Evolutionary conservation across 1,284 basidiomycete species (phyloP), one percentile per base, ranked within the genome.

Genomic region (Ustilago tritici): DNA sequence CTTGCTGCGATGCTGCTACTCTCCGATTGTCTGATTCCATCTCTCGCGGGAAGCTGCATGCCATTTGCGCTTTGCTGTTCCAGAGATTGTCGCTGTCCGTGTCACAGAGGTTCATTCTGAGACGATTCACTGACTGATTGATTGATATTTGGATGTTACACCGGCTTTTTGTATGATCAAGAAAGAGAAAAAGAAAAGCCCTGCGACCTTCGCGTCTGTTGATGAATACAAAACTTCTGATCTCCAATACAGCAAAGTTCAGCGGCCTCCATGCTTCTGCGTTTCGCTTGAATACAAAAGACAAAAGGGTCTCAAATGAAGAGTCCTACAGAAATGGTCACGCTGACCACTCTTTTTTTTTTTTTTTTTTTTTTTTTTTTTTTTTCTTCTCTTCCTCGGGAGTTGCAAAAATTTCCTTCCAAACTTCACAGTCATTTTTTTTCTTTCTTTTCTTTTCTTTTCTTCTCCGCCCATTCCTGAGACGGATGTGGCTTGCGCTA

Each of bases 271-370:
- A 55, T 47, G 53, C 52, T 52, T 36, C 23, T 23, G 15, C 10
- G 1, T 15, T 3, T n/a, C 2, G 4, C 32, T 55, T 49, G 43
- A 60, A 66, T 66, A 56, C 65, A 66, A 66, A 56, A 32, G 28
- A 46, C 43, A 19, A 34, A 28, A 41, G 41, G 31, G n/a, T 34
- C 49, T 49, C 11, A 36, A 32, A 12, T 38, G 32, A 23, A 36
- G 53, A 15, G 53, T 55, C 53, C 53, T 19, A 40, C 35, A 36
- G 17, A 31, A 35, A 49, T 14, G 46, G 61, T 47, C 61, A 56
- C 61, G 60, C 50, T 63, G 61, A 47, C 61, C 50, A 17, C 35
- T 56, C 7, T 31, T 12, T 0, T 10, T n/a, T 49, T 49, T 19
- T 56, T 56, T 10, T 41, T 56, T 28, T 36, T 36, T n/a, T 40